phyloP scores from a whole-genome alignment of 768 basidiomycete genomes.

The Trametes cinnabarina region DNA sequence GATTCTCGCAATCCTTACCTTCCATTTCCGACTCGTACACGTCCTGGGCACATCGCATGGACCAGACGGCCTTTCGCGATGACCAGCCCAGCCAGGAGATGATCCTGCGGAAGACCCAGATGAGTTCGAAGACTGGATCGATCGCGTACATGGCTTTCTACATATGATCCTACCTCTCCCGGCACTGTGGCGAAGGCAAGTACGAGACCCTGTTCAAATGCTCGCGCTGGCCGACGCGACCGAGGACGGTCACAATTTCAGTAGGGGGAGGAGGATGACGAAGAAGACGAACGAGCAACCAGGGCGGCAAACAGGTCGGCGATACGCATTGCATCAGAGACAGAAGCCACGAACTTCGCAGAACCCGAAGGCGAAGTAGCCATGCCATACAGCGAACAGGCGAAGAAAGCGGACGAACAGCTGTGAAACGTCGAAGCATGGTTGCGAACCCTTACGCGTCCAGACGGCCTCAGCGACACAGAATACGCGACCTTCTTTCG shows the following conservation, averaged over 20 bases:
- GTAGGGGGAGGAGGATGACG: no score
- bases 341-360: no score
- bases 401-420: no score
- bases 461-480: no score
- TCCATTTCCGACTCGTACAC: constrained; percentile 36
- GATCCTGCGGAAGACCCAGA: not conserved
- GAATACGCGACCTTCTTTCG: no score
- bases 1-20: constrained; percentile 38
- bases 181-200: not conserved
- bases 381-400: no score
- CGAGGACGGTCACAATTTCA: not conserved
- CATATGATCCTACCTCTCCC: not conserved
- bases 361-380: no score
- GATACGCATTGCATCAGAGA: no score
- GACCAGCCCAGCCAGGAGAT: not conserved
- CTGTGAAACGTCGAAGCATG: no score
- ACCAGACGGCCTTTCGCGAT: constrained; percentile 33
- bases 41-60: constrained; percentile 24
- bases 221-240: not conserved
- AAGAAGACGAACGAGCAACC: no score
- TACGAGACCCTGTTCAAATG: not conserved
- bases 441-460: no score
- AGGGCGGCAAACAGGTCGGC: no score
- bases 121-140: not conserved
- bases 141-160: constrained; percentile 8